Evolutionary conservation across 495 filamentous ascomycete genomes (phyloP).

Genomic region (Aspergillus kassunensis): DNA sequence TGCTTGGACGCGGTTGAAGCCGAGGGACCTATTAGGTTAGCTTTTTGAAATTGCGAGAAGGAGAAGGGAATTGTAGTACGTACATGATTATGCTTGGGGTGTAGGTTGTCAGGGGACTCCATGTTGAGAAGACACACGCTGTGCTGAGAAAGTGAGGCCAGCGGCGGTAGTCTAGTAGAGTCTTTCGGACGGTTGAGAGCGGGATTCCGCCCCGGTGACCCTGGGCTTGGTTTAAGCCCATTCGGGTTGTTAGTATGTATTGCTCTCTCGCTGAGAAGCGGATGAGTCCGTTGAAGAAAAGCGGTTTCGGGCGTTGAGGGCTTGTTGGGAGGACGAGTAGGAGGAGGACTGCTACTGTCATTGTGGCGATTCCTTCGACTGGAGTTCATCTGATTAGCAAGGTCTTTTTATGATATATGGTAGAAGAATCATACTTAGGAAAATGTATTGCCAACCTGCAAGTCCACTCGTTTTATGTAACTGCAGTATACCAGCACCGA

Average conservation of each 20-base stretch:
- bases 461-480: conserved; percentile 47
- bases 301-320: neutral
- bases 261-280: neutral
- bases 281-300: neutral
- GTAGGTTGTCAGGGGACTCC: conserved; percentile 35
- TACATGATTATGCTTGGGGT: conserved; percentile 34
- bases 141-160: conserved; percentile 38
- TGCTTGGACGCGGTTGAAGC: conserved; percentile 25
- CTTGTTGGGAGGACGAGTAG: conserved; percentile 34
- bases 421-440: conserved; percentile 27
- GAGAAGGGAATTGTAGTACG: neutral
- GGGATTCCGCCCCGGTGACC: conserved; percentile 5
- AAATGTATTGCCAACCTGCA: conserved; percentile 57
- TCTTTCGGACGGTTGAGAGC: conserved; percentile 8
- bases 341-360: conserved; percentile 37
- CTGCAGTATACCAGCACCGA: conserved; percentile 41
- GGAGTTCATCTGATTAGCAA: neutral
- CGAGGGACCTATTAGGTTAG: conserved; percentile 15
- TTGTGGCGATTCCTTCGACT: conserved; percentile 48
- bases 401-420: too few species aligned
- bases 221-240: neutral
- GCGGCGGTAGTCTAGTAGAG: conserved; percentile 22
- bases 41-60: neutral
- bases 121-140: conserved; percentile 32
- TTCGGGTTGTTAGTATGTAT: neutral